These are phyloP conservation scores for Exophiala viscosa DNA, from an alignment of 2,329 filamentous ascomycete species.

Conservation along the genomic window DNA sequence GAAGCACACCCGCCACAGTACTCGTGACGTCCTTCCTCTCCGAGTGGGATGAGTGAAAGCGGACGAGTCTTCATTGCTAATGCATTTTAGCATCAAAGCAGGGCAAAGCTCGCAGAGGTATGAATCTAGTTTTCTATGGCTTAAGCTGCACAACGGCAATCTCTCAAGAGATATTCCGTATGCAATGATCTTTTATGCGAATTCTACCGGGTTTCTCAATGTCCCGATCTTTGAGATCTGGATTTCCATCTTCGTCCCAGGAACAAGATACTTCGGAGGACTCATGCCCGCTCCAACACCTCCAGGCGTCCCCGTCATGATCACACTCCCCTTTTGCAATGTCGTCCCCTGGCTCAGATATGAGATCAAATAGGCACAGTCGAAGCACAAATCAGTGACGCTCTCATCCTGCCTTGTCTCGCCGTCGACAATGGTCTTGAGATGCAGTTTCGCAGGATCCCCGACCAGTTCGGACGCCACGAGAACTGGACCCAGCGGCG, in stretches of 20 bases:
- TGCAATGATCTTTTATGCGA: conserved; percentile 14
- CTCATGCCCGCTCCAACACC: conserved; percentile 45
- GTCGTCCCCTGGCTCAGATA: conserved; percentile 39
- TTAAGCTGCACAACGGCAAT: too few species aligned
- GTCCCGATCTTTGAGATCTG: conserved; percentile 42
- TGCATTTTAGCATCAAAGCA: too few species aligned
- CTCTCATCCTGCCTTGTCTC: conserved; percentile 36
- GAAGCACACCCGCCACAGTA: not conserved
- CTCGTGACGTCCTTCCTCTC: not conserved
- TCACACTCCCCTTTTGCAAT: conserved; percentile 36
- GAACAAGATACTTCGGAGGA: conserved; percentile 38
- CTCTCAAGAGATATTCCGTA: too few species aligned
- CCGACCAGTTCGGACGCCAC: conserved; percentile 31
- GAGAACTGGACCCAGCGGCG: conserved; percentile 41
- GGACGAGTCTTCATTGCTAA: conserved; percentile 9
- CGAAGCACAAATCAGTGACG: conserved; percentile 39
- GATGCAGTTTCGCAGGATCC: conserved; percentile 32
- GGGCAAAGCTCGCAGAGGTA: too few species aligned
- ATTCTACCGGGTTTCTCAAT: conserved; percentile 37
- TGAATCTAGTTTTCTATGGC: too few species aligned
- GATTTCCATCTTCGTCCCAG: conserved; percentile 42
- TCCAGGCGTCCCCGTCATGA: conserved; percentile 42
- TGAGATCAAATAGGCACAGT: conserved; percentile 35
- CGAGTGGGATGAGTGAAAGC: too few species aligned
- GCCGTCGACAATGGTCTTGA: conserved; percentile 39